Evolutionary conservation across 106 monocot species (phyloP).

Genomic region (Amphibolis antarctica): DNA sequence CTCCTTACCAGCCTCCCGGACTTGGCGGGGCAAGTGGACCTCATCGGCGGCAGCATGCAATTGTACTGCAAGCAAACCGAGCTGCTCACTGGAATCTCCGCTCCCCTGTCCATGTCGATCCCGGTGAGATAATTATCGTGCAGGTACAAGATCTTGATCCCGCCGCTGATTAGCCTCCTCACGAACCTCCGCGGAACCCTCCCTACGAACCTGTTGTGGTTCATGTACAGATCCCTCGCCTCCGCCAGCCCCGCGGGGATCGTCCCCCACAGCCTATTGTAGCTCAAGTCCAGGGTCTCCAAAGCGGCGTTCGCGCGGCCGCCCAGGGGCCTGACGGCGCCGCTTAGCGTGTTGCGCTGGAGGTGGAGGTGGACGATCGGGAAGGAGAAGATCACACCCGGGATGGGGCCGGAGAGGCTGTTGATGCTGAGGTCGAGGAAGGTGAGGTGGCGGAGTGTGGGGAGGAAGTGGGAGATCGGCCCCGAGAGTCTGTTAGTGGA

Average conservation of each 20-base stretch:
- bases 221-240: slow-evolving; percentile 50
- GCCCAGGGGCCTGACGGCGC: slow-evolving; percentile 9
- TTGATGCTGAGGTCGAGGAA: slow-evolving; percentile 47
- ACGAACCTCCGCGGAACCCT: slow-evolving; percentile 34
- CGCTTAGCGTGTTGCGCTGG: slow-evolving; percentile 36
- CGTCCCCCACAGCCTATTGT: slow-evolving; percentile 46
- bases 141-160: slow-evolving; percentile 48
- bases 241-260: slow-evolving; percentile 35
- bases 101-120: slow-evolving; percentile 12
- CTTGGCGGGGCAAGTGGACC: slow-evolving; percentile 10
- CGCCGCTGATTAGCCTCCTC: slow-evolving; percentile 25
- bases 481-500: slow-evolving; percentile 37
- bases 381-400: slow-evolving; percentile 26
- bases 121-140: slow-evolving; percentile 72
- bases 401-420: slow-evolving; percentile 30
- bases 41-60: slow-evolving; percentile 41
- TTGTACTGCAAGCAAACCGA: slow-evolving; percentile 61
- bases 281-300: slow-evolving; percentile 58
- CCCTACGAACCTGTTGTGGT: slow-evolving; percentile 58
- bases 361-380: slow-evolving; percentile 22
- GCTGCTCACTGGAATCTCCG: slow-evolving; percentile 24
- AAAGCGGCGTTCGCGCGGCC: slow-evolving; percentile 7
- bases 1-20: slow-evolving; percentile 6
- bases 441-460: slow-evolving; percentile 10
- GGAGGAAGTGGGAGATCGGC: slow-evolving; percentile 5